Base-by-base conservation (phyloP, 2,329 filamentous ascomycete species). In the Pseudohalonectria lignicola region DNA sequence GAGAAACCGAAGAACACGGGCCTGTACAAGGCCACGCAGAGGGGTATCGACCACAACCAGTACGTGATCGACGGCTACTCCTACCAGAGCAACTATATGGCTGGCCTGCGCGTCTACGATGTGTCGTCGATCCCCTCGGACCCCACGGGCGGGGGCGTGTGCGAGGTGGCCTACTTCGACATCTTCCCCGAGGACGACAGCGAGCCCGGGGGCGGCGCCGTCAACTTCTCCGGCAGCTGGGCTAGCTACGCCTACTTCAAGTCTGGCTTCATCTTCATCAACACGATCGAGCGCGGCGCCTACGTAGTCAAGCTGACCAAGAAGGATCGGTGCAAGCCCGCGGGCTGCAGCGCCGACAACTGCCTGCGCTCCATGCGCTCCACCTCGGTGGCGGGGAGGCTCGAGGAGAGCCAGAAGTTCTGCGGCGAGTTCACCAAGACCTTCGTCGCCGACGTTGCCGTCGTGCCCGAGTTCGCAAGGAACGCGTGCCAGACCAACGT, bases 11-110 rank as follows among this genome's bases (percentile, higher is more conserved):
- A 56, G 37, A 54, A 64, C 37, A 65, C 62, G 1, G 64, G 64
- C 13, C 46, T 55, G 33, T 67, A 59, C 52, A 59, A 60, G 48
- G 36, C 36, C 20, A 26, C 21, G 8, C n/a, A 48, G 37, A 49
- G 51, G 20, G 56, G 52, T 2, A 60, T 66, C 43, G 64, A 67
- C 45, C 64, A 67, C 52, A 67, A 67, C 50, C 61, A 64, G 44
- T 67, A 60, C 38, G 52, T 66, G 39, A 47, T 55, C 36, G 50
- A 64, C 34, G 62, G 61, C 9, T 53, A 60, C 30, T 45, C 53
- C 16, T 66, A 62, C 47, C 65, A 69, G 50, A 59, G 59, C 44
- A 66, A 66, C 53, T 69, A 68, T 43, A 63, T 56, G n/a, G 49
- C 56, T 19, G 66, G 65, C 15, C 47, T 69, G 12, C 56, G 54